Percentiles rank a stretch among this genome's conserved stretches.
phyloP scores from a whole-genome alignment of 2,329 filamentous ascomycete species.

The Sclerotinia spermophila region DNA sequence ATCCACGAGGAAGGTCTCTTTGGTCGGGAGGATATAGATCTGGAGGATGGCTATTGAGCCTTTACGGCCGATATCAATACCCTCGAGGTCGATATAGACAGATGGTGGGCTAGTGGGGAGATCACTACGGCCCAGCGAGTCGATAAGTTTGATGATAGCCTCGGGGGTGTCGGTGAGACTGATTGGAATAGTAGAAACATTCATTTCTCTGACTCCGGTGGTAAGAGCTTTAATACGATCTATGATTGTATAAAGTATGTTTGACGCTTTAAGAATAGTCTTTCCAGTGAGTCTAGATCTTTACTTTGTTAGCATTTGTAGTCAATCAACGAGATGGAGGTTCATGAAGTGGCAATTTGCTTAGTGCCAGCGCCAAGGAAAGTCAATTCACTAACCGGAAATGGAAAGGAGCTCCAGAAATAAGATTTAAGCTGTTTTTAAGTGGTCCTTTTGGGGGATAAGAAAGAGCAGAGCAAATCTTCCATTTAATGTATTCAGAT shows the following conservation, averaged over 20 bases:
- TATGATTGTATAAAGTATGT: neutral
- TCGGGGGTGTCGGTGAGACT: slow-evolving; percentile 5
- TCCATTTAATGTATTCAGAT: neutral
- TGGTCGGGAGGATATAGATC: slow-evolving; percentile 35
- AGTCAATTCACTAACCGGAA: neutral
- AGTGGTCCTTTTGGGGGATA: neutral
- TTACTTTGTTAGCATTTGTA: neutral
- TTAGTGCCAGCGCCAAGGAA: neutral
- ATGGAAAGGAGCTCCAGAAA: neutral
- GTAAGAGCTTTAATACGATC: neutral
- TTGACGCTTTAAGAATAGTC: neutral
- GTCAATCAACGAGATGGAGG: neutral
- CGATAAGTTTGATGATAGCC: slow-evolving; percentile 11
- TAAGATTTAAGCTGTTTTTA: neutral
- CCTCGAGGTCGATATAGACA: slow-evolving; percentile 46
- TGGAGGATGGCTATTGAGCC: slow-evolving; percentile 43
- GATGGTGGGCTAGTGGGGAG: slow-evolving; percentile 33
- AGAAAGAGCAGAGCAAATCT: neutral
- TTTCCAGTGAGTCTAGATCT: neutral
- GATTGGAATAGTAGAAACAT: neutral
- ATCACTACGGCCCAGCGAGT: slow-evolving; percentile 5
- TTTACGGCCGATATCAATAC: slow-evolving; percentile 41
- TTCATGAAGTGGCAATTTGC: neutral
- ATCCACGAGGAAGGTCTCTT: slow-evolving; percentile 42
- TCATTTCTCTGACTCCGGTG: neutral